Evolutionary conservation across 495 filamentous ascomycete genomes (phyloP), one percentile per base, ranked within the genome.

Genomic region (Talaromyces borbonicus): DNA sequence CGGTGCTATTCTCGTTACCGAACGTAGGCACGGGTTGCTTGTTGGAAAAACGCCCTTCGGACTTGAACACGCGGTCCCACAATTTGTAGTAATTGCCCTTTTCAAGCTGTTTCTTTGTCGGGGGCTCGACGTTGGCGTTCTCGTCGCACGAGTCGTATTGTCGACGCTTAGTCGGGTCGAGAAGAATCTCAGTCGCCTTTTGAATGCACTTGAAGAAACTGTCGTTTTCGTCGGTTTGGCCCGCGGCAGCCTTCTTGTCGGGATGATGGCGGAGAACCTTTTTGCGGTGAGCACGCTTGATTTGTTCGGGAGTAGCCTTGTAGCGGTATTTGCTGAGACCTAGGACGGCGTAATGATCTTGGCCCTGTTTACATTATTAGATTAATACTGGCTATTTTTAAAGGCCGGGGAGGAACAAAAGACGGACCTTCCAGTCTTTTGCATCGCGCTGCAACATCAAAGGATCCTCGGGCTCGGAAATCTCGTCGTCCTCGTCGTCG

Each of bases 191-290:
- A 56, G 82, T 90, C 49, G 92, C 92, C 65, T 95, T 95, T 73
- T 98, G 92, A 63, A 98, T 98, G 67, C 92, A 98, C 77, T 98
- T 98, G 83, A 98, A 98, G 77, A 98, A 98, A 56, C 81, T 84
- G 68, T 98, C 92, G 69, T 95, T 89, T 66, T 98, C 89, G 52
- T 81, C 80, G 49, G 72, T 76, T 50, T 92, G 87, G 29, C 66
- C 65, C 42, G 81, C 75, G 29, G 92, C 90, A 23, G 92, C 92
- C 71, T 92, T 94, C 83, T 98, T 98, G 60, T 98, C 92, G 46
- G 92, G 92, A 61, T 98, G 92, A 63, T 98, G 92, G 70, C 86
- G 88, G 29, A 98, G 83, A 47, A 97, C 92, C 81, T 98, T 98
- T 81, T 96, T 96, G 69, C 92, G 86, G 73, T 97, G 90, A 56